Base-by-base conservation (phyloP, 441 rosid genomes). In the Pelargonium australe region DNA sequence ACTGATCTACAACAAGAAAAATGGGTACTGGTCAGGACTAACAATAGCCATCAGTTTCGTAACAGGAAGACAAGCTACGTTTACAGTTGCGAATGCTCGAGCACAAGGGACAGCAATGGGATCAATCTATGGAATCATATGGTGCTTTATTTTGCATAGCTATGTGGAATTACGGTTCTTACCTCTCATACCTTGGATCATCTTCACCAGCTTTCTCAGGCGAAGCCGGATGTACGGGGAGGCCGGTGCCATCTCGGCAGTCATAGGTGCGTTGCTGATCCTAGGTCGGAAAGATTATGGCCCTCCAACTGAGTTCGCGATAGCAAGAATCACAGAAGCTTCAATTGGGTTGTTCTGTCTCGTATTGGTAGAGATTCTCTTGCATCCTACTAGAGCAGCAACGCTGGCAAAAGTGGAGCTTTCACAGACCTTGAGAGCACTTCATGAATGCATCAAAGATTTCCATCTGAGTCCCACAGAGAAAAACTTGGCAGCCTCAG, bases 61-160 rank as follows among this genome's bases (percentile, higher is more conserved):
- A 16, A 77, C 74, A 34, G 88, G 84, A n/a, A 76, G 92, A 69
- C 89, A 87, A 66, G 86, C 96, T 43, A 89, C 85, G 62, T 73
- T 89, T 37, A 79, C 85, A 12, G 70, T 79, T 2, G 85, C 96
- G 0, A 91, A 91, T 71, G 84, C 92, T n/a, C 81, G 96, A 6
- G 88, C 82, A 0, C 94, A 85, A 75, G 96, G 94, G 64, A 89
- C 94, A 0, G 94, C 89, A 3, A 80, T 87, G 83, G 97, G 96
- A 70, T 91, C 94, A 25, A 85, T 87, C 63, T 89, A 89, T 16
- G 95, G 92, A 58, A 60, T 89, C 61, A 8, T 91, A 3, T 84
- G 92, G 67, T 87, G 83, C 83, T 81, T 72, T 68, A 60, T 89
- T 51, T 80, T 89, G 72, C 83, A 73, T 4, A 73, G 66, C 11